Conservation (phyloP, 2,329 filamentous ascomycete genomes). For the Paramyrothecium sp. region DNA sequence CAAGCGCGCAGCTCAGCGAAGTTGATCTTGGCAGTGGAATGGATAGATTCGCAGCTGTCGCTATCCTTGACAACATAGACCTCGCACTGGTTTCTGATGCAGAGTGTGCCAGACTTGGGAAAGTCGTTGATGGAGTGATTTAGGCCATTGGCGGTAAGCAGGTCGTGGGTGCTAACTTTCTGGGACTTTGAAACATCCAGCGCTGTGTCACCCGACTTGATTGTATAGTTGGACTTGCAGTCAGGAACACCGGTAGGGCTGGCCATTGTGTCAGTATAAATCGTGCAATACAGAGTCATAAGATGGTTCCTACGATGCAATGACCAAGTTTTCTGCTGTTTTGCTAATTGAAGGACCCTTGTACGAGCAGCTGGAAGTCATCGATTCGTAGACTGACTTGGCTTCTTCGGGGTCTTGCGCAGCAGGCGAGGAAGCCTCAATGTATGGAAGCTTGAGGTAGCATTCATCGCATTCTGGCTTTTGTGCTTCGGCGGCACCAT, state of each 20-base stretch:
- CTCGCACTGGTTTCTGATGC: not conserved
- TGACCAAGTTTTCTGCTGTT: not conserved
- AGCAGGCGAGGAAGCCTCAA: not conserved
- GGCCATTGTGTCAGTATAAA: not conserved
- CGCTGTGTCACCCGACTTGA: not conserved
- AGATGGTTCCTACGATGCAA: not conserved
- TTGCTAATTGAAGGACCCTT: not conserved
- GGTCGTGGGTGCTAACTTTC: not conserved
- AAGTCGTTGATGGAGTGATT: not conserved
- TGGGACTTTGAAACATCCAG: not conserved
- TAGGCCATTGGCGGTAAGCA: not conserved
- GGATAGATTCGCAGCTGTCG: not conserved
- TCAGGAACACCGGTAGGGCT: not conserved
- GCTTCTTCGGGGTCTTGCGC: not conserved
- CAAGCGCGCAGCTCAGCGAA: not conserved
- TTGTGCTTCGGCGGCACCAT: not conserved
- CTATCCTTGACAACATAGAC: not conserved
- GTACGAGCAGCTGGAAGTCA: not conserved
- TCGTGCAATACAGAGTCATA: not conserved
- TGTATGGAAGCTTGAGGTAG: not conserved
- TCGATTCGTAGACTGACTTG: not conserved
- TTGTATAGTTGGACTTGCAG: not conserved
- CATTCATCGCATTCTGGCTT: not conserved
- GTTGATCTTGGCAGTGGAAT: not conserved
- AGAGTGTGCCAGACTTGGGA: not conserved